Evolutionary conservation across 2,329 filamentous ascomycete genomes (phyloP).

Genomic region (Cladosporium sp.): DNA sequence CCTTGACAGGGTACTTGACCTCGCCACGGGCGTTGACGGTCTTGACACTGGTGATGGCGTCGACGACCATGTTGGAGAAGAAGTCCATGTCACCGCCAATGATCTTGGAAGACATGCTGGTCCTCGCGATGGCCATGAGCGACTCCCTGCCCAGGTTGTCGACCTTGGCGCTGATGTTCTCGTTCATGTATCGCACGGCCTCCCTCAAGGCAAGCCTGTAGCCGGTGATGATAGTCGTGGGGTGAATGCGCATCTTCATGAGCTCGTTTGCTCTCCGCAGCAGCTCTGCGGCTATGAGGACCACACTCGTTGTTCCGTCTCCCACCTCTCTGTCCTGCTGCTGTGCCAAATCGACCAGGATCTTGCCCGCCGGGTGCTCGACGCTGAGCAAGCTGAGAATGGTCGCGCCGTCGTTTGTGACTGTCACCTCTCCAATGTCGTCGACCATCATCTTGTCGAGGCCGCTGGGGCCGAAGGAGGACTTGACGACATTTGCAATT

Average conservation of each 20-base stretch:
- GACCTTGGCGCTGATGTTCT: constrained; percentile 95
- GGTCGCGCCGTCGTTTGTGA: constrained; percentile 97
- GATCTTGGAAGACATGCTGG: constrained; percentile 99
- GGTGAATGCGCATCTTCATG: constrained; percentile 99
- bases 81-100: constrained; percentile 95
- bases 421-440: constrained; percentile 98
- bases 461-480: constrained; percentile 94
- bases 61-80: constrained; percentile 95
- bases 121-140: constrained; percentile 92
- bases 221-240: constrained; percentile 97
- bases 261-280: constrained; percentile 92
- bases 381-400: constrained; percentile 94
- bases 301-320: constrained; percentile 96
- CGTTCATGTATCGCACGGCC: constrained; percentile 97
- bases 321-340: constrained; percentile 99
- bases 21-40: constrained; percentile 87
- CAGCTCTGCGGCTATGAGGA: constrained; percentile 94
- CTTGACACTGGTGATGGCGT: constrained; percentile 94
- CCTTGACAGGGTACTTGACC: constrained; percentile 96
- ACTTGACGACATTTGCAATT: constrained; percentile 98
- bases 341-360: constrained; percentile 93
- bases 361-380: constrained; percentile 97
- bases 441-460: constrained; percentile 99
- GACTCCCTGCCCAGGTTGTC: constrained; percentile 88
- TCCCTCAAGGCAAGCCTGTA: constrained; percentile 94